Conservation (phyloP, 495 filamentous ascomycete species). For the Neurospora intermedia region DNA sequence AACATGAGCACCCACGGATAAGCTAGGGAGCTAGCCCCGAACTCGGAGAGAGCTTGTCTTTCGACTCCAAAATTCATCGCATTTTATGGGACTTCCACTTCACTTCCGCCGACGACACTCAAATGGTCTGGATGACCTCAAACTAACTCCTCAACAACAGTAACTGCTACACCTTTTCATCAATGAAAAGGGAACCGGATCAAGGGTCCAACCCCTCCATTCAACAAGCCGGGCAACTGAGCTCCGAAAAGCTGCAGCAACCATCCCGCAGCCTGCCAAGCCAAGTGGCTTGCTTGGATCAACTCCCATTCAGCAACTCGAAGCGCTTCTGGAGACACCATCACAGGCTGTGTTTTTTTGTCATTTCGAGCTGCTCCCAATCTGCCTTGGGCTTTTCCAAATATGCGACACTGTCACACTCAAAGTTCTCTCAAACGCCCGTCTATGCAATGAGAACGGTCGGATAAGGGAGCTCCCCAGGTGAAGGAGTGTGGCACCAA, state of each 20-base stretch:
- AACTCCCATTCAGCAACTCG: neutral
- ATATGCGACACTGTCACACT: neutral
- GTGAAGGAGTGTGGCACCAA: neutral
- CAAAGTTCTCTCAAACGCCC: neutral
- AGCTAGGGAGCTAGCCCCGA: neutral
- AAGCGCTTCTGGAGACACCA: neutral
- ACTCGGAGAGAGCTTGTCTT: neutral
- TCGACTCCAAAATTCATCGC: neutral
- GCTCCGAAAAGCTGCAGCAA: neutral
- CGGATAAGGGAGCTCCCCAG: neutral
- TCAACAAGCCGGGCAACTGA: neutral
- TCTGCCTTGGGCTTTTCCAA: neutral
- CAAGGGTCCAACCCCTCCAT: neutral
- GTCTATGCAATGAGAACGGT: neutral
- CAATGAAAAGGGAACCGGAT: neutral
- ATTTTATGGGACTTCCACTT: neutral
- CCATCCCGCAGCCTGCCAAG: neutral
- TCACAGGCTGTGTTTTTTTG: neutral
- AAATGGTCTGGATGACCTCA: neutral
- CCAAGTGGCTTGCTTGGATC: neutral
- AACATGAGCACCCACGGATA: neutral
- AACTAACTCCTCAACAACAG: neutral
- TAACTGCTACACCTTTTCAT: neutral
- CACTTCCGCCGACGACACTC: neutral
- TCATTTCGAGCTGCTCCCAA: neutral